Percentiles rank a stretch among this genome's conserved stretches.
Evolutionary conservation across 768 basidiomycete genomes (phyloP).

Genomic region (Leccinum incarnatum): DNA sequence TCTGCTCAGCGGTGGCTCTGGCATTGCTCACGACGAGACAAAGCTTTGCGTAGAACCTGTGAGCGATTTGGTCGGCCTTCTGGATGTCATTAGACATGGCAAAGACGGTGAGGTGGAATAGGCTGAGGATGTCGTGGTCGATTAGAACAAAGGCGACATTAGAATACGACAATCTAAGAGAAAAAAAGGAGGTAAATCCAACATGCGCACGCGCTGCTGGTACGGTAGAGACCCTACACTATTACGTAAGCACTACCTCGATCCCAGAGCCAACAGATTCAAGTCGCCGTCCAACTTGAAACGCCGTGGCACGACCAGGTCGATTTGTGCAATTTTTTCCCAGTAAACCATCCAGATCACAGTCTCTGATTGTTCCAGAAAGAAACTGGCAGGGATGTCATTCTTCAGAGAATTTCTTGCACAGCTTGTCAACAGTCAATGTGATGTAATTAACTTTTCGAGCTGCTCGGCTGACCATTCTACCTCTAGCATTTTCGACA

Average conservation of each 20-base stretch:
- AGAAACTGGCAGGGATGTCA: background rate
- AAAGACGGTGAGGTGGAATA: slow-evolving; percentile 13
- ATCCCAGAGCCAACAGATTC: slow-evolving; percentile 8
- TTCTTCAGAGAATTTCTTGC: background rate
- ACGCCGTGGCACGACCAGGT: background rate
- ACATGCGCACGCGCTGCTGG: slow-evolving; percentile 19
- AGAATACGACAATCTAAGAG: slow-evolving; percentile 27
- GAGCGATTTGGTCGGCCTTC: slow-evolving; percentile 85
- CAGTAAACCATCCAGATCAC: background rate
- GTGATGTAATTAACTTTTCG: background rate
- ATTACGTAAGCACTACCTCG: slow-evolving; percentile 27
- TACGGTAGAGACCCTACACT: slow-evolving; percentile 15
- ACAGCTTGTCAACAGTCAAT: background rate
- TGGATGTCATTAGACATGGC: slow-evolving; percentile 53
- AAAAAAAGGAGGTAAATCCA: slow-evolving; percentile 20
- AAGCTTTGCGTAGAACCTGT: slow-evolving; percentile 80
- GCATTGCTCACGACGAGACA: slow-evolving; percentile 73
- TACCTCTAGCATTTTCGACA: background rate
- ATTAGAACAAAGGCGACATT: slow-evolving; percentile 31
- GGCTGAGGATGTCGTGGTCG: slow-evolving; percentile 5
- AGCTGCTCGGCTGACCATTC: background rate
- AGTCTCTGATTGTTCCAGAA: background rate
- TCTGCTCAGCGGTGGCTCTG: slow-evolving; percentile 54
- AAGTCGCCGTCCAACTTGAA: slow-evolving; percentile 3
- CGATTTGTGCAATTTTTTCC: slow-evolving; percentile 8